Base-by-base conservation (phyloP, 306 rosid genomes). In the Dalbergia cochinchinensis region DNA sequence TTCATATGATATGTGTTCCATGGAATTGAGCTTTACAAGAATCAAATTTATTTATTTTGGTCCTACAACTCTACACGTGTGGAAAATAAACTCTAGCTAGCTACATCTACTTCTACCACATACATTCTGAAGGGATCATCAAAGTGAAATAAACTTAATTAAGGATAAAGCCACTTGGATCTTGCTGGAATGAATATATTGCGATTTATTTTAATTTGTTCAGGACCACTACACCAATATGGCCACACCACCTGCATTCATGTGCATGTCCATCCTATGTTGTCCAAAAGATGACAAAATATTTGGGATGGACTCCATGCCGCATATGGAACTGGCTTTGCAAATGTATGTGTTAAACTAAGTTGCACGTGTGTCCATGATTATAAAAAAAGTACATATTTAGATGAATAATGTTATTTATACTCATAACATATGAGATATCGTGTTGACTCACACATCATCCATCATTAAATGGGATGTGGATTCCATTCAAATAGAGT, bases 31-130 rank as follows among this genome's bases (percentile, higher is more conserved):
- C 63, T 69, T 44, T 69, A 0, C 22, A 69, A 58, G 11, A 58
- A 44, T 60, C 51, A 18, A 19, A 65, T 72, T 71, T 20, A 62
- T 37, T 26, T 26, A 26, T 26, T 60, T 45, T 72, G 59, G 59
- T 80, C 83, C 71, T 73, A 83, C 62, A 70, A 72, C 72, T 41
- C 57, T 22, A 18, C 83, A 70, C 78, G 83, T 58, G 77, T 59
- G 41, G 5, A 45, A 15, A 47, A 45, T 16, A 57, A 22, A 58
- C 15, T 11, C 68, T 37, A 44, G 0, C 50, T 44, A 44, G 5
- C 8, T 7, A 54, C 9, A 54, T 54, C 60, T 15, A 2, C 18
- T 0, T 47, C 50, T 14, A 42, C 60, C 31, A 26, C 31, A 26
- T 0, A 19, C 6, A 62, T 13, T 8, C 19, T 41, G 33, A 42